Evolutionary conservation across 23 red algal genomes (phyloP).

Genomic region (Gracilaria gracilis): DNA sequence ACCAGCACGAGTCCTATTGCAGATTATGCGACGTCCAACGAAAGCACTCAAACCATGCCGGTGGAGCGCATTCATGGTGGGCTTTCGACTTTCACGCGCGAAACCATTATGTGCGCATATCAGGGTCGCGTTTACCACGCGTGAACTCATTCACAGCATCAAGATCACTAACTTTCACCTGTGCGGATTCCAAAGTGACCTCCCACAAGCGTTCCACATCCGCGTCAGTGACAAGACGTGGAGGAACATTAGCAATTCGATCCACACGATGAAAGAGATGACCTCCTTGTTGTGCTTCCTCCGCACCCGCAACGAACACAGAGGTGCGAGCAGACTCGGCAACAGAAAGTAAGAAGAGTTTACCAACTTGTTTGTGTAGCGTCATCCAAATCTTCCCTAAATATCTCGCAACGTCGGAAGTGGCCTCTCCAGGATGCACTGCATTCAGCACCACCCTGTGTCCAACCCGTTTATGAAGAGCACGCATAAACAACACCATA

Average conservation of each 20-base stretch:
- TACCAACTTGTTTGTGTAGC: conserved; percentile 59
- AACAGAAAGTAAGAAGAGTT: conserved; percentile 52
- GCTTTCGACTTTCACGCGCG: neutral
- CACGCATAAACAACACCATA: conserved; percentile 84
- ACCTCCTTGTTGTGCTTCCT: conserved; percentile 26
- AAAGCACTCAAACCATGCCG: too few relatives aligned
- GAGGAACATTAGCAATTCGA: conserved; percentile 17
- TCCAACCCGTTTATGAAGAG: conserved; percentile 50
- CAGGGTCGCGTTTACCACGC: neutral
- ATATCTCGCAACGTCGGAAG: conserved; percentile 73
- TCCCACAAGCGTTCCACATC: conserved; percentile 75
- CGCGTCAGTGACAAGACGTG: conserved; percentile 27
- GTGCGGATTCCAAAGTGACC: conserved; percentile 30
- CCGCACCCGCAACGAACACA: conserved; percentile 55
- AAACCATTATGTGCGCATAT: too few relatives aligned
- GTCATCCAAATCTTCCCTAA: conserved; percentile 57
- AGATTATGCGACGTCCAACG: too few relatives aligned
- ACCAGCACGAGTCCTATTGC: too few relatives aligned
- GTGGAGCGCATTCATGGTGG: conserved; percentile 7
- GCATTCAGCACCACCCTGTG: conserved; percentile 40
- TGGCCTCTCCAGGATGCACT: conserved; percentile 68
- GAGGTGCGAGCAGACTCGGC: conserved; percentile 49
- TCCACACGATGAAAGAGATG: conserved; percentile 57
- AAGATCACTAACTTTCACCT: conserved; percentile 32
- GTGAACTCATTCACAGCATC: conserved; percentile 15